Evolutionary conservation across 2,329 filamentous ascomycete species (phyloP), one percentile per base, ranked within the genome.

Genomic region (Penicillium glabrum): DNA sequence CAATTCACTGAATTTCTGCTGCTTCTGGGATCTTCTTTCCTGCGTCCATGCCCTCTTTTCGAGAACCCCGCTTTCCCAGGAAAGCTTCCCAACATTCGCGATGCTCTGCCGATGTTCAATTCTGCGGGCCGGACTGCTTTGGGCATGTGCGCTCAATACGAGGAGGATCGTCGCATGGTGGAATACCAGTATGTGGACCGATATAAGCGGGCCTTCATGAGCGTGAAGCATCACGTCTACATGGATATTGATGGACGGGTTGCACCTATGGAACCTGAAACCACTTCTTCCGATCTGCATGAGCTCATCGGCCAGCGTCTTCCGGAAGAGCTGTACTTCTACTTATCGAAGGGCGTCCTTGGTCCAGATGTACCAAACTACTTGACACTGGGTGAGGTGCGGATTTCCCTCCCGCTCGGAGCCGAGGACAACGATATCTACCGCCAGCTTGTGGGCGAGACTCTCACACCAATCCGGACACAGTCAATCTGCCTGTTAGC

Each of bases 281-380:
- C 86, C 53, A 84, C 92, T 21, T 93, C 95, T 2, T 84, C 83
- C 46, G 93, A 98, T 70, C 88, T 95, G 63, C 90, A 96, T 70
- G 88, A 93, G 68, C 93, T 97, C 70, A 85, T 97, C 60, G 92
- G 92, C n/a, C 85, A 96, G 57, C 89, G 93, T 58, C 81, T 99
- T 5, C 92, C 95, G 0, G 87, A 92, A 41, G 95, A 99, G 75
- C 81, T 98, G 19, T 93, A 93, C 72, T 89, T 91, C 73, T 98
- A 98, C 72, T 82, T 97, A 49, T 92, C 91, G 57, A 87, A 85
- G 51, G 95, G 91, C 33, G 79, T 97, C 44, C 86, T 98, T 62
- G 86, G 90, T 27, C 82, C 91, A 24, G 86, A 90, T 47, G 81
- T 96, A 37, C 83, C 96, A 13, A 90, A 89, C 71, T 93, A 88